Base-by-base conservation (phyloP, 495 filamentous ascomycete species). In the Beverwykella pulmonaria region DNA sequence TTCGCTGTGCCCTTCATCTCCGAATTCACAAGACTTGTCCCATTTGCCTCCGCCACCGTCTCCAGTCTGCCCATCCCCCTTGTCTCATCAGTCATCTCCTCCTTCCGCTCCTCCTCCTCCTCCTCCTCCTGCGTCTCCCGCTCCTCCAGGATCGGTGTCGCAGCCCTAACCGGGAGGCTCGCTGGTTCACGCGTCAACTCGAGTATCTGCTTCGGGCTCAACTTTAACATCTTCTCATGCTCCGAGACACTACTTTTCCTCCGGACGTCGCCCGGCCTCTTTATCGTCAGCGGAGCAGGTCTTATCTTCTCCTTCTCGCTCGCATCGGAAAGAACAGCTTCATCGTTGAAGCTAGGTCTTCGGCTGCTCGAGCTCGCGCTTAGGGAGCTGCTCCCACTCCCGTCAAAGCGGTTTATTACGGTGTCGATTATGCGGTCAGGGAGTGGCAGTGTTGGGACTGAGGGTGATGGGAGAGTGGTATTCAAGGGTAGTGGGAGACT, bases 131-230 rank as follows among this genome's bases (percentile, higher is more conserved):
- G 22, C 34, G 22, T 47, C 47, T 68, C 64, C 23, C n/a, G 47
- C 47, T 71, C 64, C 52, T 71, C 69, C 15, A 29, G 49, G 6
- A 71, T 65, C 19, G 71, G 68, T 8, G 71, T 65, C 9, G 71
- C 73, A 6, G 68, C 36, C 8, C 71, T 68, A 20, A 75, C 29
- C 8, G 73, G 73, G 0, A 73, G 56, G 19, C 79, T 83, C 47
- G 83, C 80, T 20, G 83, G 81, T 0, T 84, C 80, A 6, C 79
- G 76, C 0, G 83, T 82, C 41, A 87, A 71, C 41, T 82, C 82
- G 32, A 82, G 76, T 32, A 87, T 81, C 75, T 86, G 80, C 61
- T 78, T 80, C 0, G 83, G 82, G 0, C 84, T 86, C 27, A 87
- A 79, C 44, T 84, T 83, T 58, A 83, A 72, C 29, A 81, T 73